Evolutionary conservation across 495 filamentous ascomycete species (phyloP).

Genomic region (Xylaria acuta): DNA sequence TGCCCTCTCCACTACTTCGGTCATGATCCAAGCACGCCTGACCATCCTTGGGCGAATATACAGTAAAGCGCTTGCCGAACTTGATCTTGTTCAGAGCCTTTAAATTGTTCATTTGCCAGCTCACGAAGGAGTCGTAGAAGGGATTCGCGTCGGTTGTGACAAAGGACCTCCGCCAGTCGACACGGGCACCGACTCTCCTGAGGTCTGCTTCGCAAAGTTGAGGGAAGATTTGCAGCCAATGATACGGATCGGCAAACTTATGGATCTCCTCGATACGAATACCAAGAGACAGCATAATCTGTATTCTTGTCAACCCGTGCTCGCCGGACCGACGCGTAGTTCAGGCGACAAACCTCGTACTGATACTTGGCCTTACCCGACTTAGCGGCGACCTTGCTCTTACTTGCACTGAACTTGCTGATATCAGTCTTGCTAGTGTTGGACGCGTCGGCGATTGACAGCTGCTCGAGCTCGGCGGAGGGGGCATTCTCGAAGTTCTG

Average conservation of each 20-base stretch:
- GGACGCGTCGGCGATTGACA: constrained; percentile 25
- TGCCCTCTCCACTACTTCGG: constrained; percentile 86
- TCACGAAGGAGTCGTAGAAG: constrained; percentile 93
- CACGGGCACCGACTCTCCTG: constrained; percentile 79
- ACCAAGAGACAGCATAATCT: constrained; percentile 74
- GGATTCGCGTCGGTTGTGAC: constrained; percentile 97
- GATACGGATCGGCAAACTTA: constrained; percentile 81
- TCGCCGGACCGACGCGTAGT: neutral
- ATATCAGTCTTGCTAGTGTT: constrained; percentile 66
- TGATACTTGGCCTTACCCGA: constrained; percentile 78
- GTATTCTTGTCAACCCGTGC: constrained; percentile 14
- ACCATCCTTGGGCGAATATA: constrained; percentile 96
- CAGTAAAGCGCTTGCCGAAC: constrained; percentile 92
- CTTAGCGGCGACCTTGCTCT: constrained; percentile 93
- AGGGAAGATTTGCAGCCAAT: constrained; percentile 92
- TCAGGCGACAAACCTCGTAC: constrained; percentile 34
- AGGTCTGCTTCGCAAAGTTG: constrained; percentile 81
- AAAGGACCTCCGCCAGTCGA: constrained; percentile 92
- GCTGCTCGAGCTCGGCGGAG: constrained; percentile 53
- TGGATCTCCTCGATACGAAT: constrained; percentile 88
- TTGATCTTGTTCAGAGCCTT: constrained; percentile 90
- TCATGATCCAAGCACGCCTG: constrained; percentile 99
- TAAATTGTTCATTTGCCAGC: constrained; percentile 97
- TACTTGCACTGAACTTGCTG: constrained; percentile 91
- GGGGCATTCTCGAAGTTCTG: constrained; percentile 81